Base-by-base conservation (phyloP, 2,329 filamentous ascomycete species). In the Huntiella savannae region DNA sequence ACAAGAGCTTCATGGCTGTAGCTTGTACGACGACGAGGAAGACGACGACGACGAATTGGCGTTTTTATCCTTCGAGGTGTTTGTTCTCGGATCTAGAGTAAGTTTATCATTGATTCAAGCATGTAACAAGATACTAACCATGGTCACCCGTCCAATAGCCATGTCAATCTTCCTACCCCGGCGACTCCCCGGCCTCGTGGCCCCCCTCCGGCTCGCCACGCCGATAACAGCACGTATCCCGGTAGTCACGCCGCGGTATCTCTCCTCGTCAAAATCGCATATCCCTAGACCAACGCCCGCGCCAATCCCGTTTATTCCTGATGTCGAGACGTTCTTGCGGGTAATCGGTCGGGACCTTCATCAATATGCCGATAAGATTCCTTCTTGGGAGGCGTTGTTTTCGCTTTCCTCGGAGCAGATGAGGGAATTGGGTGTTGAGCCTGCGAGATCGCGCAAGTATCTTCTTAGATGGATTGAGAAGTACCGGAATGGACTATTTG, bases 351-450 rank as follows among this genome's bases (percentile, higher is more conserved):
- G 91, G 52, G 79, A 79, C 55, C 76, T 95, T 55, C 77, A 73
- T 57, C 76, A 81, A 58, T 84, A 95, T 66, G 74, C 81, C 42
- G 69, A 75, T 62, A 96, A 96, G 62, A 84, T 98, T 55, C 77
- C 82, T 2, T 79, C 81, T 8, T 96, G 91, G 91, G 81, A 91
- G 45, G 75, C 83, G 4, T 75, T 98, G 40, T 96, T 96, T 70
- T 78, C 78, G 40, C 69, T 91, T 52, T 78, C 75, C 16, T 85
- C 83, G 13, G 61, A 69, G 39, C 78, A 96, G 62, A 70, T 98
- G 53, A 77, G 78, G 53, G 79, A 88, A 55, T 70, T 91, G 13
- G 88, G 91, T 47, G 71, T 96, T 52, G 88, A 96, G 60, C 85
- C 86, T 11, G 73, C 88, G 13, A 79, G 88, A 39, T 74, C 76